Evolutionary conservation across 2,329 filamentous ascomycete species (phyloP).

Genomic region (Botrytis squamosa): DNA sequence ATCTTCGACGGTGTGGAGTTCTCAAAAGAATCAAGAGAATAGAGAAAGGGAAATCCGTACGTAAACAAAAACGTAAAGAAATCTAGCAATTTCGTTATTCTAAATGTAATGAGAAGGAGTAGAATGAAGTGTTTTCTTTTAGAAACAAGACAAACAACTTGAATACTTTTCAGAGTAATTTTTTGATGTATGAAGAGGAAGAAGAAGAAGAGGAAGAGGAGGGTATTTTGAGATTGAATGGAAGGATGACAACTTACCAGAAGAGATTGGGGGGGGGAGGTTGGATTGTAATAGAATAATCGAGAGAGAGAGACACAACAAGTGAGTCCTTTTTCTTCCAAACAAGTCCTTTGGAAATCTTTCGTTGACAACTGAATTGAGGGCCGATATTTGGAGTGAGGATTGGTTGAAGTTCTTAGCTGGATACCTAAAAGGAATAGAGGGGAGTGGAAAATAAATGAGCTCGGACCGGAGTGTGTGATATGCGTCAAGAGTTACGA

Average conservation of each 20-base stretch:
- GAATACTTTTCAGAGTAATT: constrained; percentile 9
- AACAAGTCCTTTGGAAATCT: background rate
- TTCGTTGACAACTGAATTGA: background rate
- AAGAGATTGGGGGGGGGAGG: background rate
- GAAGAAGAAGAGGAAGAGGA: background rate
- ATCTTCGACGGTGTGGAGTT: constrained; percentile 8
- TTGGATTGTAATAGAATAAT: background rate
- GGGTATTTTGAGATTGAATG: constrained; percentile 8
- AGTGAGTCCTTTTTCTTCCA: background rate
- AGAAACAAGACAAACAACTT: background rate
- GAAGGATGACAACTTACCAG: background rate
- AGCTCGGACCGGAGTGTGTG: constrained; percentile 4
- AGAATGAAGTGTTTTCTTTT: background rate
- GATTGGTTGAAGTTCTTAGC: constrained; percentile 4
- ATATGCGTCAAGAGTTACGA: background rate
- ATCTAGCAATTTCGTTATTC: background rate
- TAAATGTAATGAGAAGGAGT: background rate
- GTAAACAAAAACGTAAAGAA: constrained; percentile 11
- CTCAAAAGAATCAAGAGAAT: background rate
- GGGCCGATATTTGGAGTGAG: constrained; percentile 3
- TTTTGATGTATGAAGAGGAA: background rate
- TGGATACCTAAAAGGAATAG: background rate
- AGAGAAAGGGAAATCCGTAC: constrained; percentile 5
- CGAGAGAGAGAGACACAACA: background rate
- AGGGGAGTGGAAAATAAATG: background rate